Evolutionary conservation across 306 rosid genomes (phyloP), one percentile per base, ranked within the genome.

Genomic region (Oxytropis ochrocephala): DNA sequence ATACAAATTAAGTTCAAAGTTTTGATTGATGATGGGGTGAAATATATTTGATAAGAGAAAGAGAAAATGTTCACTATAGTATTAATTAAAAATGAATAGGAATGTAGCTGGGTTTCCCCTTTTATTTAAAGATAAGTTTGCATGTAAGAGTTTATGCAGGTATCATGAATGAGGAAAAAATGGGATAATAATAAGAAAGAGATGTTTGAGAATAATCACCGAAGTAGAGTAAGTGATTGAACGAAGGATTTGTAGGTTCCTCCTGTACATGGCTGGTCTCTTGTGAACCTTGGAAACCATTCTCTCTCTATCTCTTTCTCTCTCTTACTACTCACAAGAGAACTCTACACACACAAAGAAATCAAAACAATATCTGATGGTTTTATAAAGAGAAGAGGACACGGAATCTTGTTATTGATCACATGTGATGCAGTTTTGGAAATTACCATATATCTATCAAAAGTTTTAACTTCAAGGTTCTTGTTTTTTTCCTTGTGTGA

Each of bases 231-330:
- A 49, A 21, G 83, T 82, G 80, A 82, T 68, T 65, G 89, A 83
- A 55, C 80, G 85, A 80, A 85, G 93, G 27, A 82, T 56, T 54
- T 83, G 88, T 56, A 87, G 72, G 69, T 83, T 85, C 74, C 79
- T 85, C 74, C 79, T 79, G 65, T 76, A 51, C 68, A 79, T n/a
- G 50, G 73, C 51, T 36, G 72, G 73, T 78, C 75, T 76, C 85
- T 83, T 85, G 74, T 85, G 80, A 77, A 55, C 70, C 59, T 71
- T 85, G 58, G 88, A 83, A 63, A 87, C 90, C 93, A 87, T 87
- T 38, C 13, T 68, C 56, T 57, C 41, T 62, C 29, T 54, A 38
- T 14, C 63, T 10, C 53, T 66, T 66, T 48, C 76, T 59, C 70
- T 68, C 69, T n/a, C n/a, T n/a, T n/a, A n/a, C n/a, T n/a, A 39